Evolutionary conservation across 352 stramenopile genomes (phyloP), one percentile per base, ranked within the genome.

Genomic region (Globisporangium iwayamae): DNA sequence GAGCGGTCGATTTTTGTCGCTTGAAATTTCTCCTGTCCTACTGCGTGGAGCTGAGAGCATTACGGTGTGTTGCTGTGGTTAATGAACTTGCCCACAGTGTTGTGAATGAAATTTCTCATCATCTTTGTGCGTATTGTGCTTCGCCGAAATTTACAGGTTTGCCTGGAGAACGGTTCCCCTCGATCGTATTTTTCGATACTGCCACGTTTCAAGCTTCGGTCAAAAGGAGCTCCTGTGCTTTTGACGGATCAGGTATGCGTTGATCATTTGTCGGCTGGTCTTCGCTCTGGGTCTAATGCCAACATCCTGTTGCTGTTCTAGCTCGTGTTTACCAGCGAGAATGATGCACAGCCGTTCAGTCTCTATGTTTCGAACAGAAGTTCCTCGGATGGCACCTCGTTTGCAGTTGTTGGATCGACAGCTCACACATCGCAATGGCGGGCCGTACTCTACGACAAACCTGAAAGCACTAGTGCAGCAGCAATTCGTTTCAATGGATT

Each of bases 361-460:
- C 63, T 91, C 28, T 85, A 88, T 62, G 77, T 87, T n/a, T 91
- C 83, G 1, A 91, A 80, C 39, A 67, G 83, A 56, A 74, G 63
- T 18, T 52, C 64, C 22, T 65, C 58, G 9, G 78, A 85, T 56
- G 62, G 67, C n/a, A 57, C 56, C 13, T 75, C 70, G 14, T 67
- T 48, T 34, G 66, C 62, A 14, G 66, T 90, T 18, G 78, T 92
- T 58, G 79, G 71, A 9, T 92, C 81, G 41, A 77, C 64, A 51
- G 71, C 75, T 5, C 79, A 87, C 63, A 78, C 79, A 3, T 89
- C 81, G 32, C 72, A 84, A 25, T 89, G 79, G 81, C 71, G 81
- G 62, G 69, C 68, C 14, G 56, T 92, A 32, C 63, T 80, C 8
- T 92, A 85, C 62, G 81, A 92, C 50, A 82, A 62, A 22, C 41